Base-by-base conservation (phyloP, 2,329 filamentous ascomycete genomes). In the Escovopsis weberi region DNA sequence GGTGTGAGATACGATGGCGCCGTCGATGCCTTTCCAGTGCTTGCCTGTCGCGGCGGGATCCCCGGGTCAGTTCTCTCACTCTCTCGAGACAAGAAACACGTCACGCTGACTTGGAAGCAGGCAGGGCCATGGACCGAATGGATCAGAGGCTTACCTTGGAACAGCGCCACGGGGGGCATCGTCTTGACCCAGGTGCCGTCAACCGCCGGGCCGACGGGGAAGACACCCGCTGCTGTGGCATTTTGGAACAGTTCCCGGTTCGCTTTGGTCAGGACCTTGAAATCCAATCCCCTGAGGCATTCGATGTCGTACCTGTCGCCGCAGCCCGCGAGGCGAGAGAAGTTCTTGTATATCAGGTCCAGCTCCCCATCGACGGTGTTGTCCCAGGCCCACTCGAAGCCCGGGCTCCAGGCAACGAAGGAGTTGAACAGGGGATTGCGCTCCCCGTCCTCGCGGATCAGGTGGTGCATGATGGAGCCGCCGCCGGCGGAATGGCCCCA, bases 401-500 rank as follows among this genome's bases (percentile, higher is more conserved):
- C 47, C 1, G 48, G 47, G 39, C 47, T 49, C 38, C 39, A 43
- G 2, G 41, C 38, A 4, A 38, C 42, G 18, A 38, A 39, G 0
- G 26, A 43, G 10, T 23, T 36, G 53, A 72, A 72, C 2, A 67
- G 53, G 2, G 68, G 67, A 38, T 68, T 58, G 12, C 59, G 52
- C 5, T 53, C 56, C 2, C 68, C 68, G 1, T 64, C 62, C 23
- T 65, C 53, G 0, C 62, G 61, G n/a, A 66, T 61, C 8, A 73
- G 54, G 41, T 72, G 69, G 43, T 72, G 67, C 39, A 71, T 49
- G 40, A 74, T 65, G 4, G 66, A 70, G 1, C 65, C 63, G 1
- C 66, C 71, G 1, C 71, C 70, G 0, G 70, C 69, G 8, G 65
- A 70, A 48, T 72, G 65, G 2, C 69, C 71, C 59, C 66, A 66